Evolutionary conservation across 2,329 filamentous ascomycete species (phyloP).

Genomic region (Neodidymelliopsis sp.): DNA sequence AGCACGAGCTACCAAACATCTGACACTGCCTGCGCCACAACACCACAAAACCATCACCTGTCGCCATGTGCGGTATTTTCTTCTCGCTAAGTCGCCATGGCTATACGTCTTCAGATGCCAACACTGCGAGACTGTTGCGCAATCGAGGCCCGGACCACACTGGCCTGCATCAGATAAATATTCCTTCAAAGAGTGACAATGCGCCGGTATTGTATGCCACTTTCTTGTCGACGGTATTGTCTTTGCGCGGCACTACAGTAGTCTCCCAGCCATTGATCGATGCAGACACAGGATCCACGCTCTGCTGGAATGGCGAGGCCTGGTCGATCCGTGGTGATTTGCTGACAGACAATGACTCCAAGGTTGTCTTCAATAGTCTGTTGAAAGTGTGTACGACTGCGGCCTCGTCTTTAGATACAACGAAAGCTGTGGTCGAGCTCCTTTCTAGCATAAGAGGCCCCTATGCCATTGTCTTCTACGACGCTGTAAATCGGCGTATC

Average conservation of each 20-base stretch:
- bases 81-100: slow-evolving; percentile 54
- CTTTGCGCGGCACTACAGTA: slow-evolving; percentile 78
- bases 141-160: slow-evolving; percentile 45
- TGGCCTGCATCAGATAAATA: slow-evolving; percentile 23
- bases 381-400: slow-evolving; percentile 33
- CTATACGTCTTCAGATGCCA: slow-evolving; percentile 32
- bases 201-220: slow-evolving; percentile 54
- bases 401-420: slow-evolving; percentile 4
- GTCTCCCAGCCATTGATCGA: slow-evolving; percentile 77
- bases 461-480: slow-evolving; percentile 87
- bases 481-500: slow-evolving; percentile 66
- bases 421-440: slow-evolving; percentile 25
- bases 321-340: slow-evolving; percentile 72
- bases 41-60: slow-evolving; percentile 21
- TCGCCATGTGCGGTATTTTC: slow-evolving; percentile 58
- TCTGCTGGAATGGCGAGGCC: slow-evolving; percentile 98
- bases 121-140: slow-evolving; percentile 36
- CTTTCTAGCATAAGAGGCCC: slow-evolving; percentile 65
- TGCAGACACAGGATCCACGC: slow-evolving; percentile 63
- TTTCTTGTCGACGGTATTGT: slow-evolving; percentile 88
- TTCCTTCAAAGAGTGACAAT: slow-evolving; percentile 10
- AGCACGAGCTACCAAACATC: slow-evolving; percentile 1
- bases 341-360: slow-evolving; percentile 81
- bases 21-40: slow-evolving; percentile 17
- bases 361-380: slow-evolving; percentile 70